phyloP scores from a whole-genome alignment of 1,139 yeast species.

The Kodamaea anthophila region DNA sequence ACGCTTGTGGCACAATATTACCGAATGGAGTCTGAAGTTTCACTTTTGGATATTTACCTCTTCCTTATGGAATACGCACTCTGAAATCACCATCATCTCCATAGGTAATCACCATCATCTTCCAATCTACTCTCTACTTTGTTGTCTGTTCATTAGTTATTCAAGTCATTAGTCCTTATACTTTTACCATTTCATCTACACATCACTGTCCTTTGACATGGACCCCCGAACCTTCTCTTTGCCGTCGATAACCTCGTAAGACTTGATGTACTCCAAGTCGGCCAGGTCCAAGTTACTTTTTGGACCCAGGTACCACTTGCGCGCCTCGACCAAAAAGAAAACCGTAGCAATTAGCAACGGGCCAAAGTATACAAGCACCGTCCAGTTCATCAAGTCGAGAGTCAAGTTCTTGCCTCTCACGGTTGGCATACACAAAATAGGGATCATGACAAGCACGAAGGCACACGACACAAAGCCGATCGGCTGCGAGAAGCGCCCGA shows the following conservation, averaged over 20 bases:
- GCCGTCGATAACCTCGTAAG: slow-evolving; percentile 5
- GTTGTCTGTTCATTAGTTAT: no score
- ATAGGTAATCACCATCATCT: no score
- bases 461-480: slow-evolving; percentile 37
- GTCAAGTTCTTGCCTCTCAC: slow-evolving; percentile 44
- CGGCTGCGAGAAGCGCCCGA: slow-evolving; percentile 50
- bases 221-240: slow-evolving; percentile 1
- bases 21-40: no score
- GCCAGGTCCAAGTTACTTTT: slow-evolving; percentile 47
- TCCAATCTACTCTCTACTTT: no score
- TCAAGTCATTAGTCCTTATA: no score
- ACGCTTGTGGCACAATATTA: no score
- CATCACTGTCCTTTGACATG: slow-evolving; percentile 1
- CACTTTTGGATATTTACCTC: no score
- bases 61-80: no score
- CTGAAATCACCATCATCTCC: no score
- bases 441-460: slow-evolving; percentile 56
- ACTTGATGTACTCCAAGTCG: slow-evolving; percentile 10
- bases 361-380: slow-evolving; percentile 61
- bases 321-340: slow-evolving; percentile 55
- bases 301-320: slow-evolving; percentile 63
- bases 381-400: slow-evolving; percentile 61
- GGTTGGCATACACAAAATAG: slow-evolving; percentile 62
- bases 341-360: slow-evolving; percentile 47
- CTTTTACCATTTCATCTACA: no score